These are phyloP conservation scores for Verticillium dahliae DNA, from an alignment of 2,329 filamentous ascomycete genomes.

Conservation along the genomic window DNA sequence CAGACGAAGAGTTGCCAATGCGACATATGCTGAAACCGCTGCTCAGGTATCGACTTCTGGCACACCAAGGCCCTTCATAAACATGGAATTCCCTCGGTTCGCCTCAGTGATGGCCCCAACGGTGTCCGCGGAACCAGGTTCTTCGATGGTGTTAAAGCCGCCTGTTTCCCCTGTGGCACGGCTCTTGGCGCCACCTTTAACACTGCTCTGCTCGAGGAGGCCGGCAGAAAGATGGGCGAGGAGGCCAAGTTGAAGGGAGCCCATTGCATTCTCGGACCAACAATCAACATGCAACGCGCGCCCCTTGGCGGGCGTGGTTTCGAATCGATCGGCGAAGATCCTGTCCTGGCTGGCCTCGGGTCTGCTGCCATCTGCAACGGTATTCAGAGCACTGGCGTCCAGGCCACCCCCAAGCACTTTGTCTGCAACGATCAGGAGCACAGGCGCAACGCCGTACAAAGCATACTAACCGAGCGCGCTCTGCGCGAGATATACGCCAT, in stretches of 20 bases:
- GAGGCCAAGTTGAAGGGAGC: constrained; percentile 51
- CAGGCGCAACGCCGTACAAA: constrained; percentile 47
- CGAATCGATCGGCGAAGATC: constrained; percentile 53
- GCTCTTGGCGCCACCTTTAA: constrained; percentile 54
- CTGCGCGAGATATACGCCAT: constrained; percentile 53
- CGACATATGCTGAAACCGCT: neutral
- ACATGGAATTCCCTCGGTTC: constrained; percentile 56
- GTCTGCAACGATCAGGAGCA: constrained; percentile 57
- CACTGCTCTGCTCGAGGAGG: constrained; percentile 40
- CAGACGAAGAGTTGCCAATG: neutral
- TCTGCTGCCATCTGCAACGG: constrained; percentile 47
- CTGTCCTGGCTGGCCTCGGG: constrained; percentile 47
- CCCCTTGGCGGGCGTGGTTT: constrained; percentile 56
- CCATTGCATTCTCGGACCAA: constrained; percentile 53
- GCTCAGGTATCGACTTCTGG: constrained; percentile 60
- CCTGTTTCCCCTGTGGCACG: constrained; percentile 56
- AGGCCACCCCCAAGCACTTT: constrained; percentile 55
- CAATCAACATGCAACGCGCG: constrained; percentile 53
- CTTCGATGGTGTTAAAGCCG: constrained; percentile 55
- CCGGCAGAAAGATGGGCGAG: constrained; percentile 43
- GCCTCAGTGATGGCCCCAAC: constrained; percentile 63
- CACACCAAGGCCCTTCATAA: constrained; percentile 56
- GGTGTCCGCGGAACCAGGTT: constrained; percentile 62
- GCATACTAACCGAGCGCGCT: constrained; percentile 47
- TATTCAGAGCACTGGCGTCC: constrained; percentile 49